Evolutionary conservation across 805 yeast species (phyloP).

Genomic region (Ogataea ganodermae): DNA sequence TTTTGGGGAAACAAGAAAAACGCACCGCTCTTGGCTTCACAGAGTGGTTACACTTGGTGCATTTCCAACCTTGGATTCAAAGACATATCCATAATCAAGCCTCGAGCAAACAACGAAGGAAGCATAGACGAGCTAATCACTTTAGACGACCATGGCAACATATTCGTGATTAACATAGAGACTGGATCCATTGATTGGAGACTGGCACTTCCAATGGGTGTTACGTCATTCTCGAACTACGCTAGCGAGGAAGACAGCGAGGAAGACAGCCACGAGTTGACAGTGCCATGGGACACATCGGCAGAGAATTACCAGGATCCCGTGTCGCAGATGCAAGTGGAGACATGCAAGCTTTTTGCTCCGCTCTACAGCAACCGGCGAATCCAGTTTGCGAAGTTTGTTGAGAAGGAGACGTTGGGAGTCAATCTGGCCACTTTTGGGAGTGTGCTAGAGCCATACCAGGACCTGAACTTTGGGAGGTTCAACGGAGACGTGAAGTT

Average conservation of each 20-base stretch:
- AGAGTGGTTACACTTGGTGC: constrained; percentile 39
- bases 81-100: constrained; percentile 16
- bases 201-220: constrained; percentile 9
- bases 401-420: constrained; percentile 4
- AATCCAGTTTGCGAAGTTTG: constrained; percentile 26
- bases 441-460: constrained; percentile 10
- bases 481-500: constrained; percentile 23
- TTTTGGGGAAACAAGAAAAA: not conserved
- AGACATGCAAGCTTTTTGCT: constrained; percentile 45
- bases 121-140: constrained; percentile 26
- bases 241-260: no score
- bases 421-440: constrained; percentile 19
- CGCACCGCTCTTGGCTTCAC: not conserved
- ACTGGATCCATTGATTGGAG: constrained; percentile 28
- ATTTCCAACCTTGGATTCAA: constrained; percentile 38
- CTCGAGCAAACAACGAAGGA: not conserved
- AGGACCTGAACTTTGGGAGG: constrained; percentile 22
- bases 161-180: constrained; percentile 20
- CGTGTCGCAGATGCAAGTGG: constrained; percentile 56
- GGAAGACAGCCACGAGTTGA: not conserved
- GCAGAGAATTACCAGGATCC: constrained; percentile 29
- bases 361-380: constrained; percentile 29
- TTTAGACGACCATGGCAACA: constrained; percentile 26
- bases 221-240: no score
- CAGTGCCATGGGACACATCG: not conserved